Conservation (phyloP, 202 grass and related monocot species). For the Zoysia matrella region DNA sequence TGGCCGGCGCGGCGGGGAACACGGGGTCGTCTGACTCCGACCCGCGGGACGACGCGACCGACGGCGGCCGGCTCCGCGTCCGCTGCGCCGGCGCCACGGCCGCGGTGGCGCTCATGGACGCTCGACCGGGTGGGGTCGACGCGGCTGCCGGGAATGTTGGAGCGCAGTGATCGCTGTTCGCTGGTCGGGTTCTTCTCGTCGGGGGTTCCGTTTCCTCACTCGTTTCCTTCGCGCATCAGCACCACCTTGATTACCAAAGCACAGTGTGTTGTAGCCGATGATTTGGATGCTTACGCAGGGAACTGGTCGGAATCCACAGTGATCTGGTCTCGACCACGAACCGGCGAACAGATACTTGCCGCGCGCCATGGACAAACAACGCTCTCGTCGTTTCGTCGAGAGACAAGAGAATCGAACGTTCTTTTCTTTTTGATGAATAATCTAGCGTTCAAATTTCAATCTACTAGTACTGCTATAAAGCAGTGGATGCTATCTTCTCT, state of each 20-base stretch:
- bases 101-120: constrained; percentile 33
- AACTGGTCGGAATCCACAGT: background rate
- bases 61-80: constrained; percentile 51
- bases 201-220: background rate
- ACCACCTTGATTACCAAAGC: background rate
- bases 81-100: constrained; percentile 36
- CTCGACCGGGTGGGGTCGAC: background rate
- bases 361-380: background rate
- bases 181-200: background rate
- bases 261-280: too few species aligned
- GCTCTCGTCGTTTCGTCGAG: background rate
- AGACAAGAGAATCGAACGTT: background rate
- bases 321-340: background rate
- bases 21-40: constrained; percentile 28
- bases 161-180: constrained; percentile 30
- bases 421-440: too few species aligned
- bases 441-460: too few species aligned
- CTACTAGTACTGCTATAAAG: too few species aligned
- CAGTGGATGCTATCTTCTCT: too few species aligned
- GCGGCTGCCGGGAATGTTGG: constrained; percentile 44
- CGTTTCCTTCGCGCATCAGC: background rate
- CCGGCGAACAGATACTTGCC: background rate
- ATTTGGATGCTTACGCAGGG: background rate
- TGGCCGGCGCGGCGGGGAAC: background rate
- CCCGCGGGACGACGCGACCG: constrained; percentile 42